phyloP scores from a whole-genome alignment of 148 eudicot genomes.

The Rhododendron kiyosumense region DNA sequence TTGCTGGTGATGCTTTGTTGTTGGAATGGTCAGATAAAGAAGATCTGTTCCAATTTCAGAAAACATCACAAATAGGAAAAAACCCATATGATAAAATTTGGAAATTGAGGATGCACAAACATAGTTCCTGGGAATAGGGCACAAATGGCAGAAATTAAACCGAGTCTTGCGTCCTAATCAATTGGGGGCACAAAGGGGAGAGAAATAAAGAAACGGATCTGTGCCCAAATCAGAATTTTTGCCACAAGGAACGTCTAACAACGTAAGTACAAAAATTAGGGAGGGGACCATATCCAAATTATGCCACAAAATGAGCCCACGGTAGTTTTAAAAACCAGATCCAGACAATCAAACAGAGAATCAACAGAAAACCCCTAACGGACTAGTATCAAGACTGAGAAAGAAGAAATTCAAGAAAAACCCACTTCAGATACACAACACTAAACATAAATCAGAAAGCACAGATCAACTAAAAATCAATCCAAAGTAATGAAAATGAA shows the following conservation, averaged over 20 bases:
- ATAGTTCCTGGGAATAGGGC: not conserved
- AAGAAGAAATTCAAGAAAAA: not conserved
- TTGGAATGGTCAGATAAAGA: conserved; percentile 53
- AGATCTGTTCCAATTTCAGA: conserved; percentile 48
- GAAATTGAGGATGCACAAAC: not conserved
- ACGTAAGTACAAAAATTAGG: not conserved
- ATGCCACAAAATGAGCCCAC: not conserved
- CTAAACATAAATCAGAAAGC: not conserved
- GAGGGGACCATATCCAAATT: not conserved
- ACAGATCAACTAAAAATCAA: not conserved
- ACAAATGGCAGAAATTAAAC: not conserved
- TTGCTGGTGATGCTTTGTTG: conserved; percentile 53
- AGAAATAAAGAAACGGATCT: conserved; percentile 1
- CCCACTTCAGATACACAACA: not conserved
- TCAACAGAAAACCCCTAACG: not conserved
- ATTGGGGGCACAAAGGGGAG: not conserved
- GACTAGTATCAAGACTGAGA: not conserved
- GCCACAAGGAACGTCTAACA: not conserved
- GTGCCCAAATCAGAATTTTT: not conserved
- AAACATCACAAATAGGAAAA: conserved; percentile 3
- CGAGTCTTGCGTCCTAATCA: not conserved
- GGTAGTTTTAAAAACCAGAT: not conserved
- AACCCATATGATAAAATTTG: not conserved
- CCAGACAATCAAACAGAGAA: conserved; percentile 4
- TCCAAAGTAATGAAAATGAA: not conserved